phyloP scores from a whole-genome alignment of 306 rosid species.

The Pterocarpus santalinus region DNA sequence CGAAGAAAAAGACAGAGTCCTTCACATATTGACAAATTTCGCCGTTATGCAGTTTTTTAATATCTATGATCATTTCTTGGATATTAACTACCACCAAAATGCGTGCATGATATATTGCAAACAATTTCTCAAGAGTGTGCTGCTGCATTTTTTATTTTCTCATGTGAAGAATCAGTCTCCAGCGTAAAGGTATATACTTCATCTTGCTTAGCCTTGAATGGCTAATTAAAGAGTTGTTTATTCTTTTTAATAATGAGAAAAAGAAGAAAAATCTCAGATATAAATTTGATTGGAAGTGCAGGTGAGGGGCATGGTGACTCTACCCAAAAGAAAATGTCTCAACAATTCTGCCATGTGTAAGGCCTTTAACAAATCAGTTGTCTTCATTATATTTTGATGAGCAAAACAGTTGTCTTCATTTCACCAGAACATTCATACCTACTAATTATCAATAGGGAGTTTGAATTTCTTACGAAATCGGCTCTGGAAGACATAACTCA shows the following conservation, averaged over 20 bases:
- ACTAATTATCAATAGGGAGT: not conserved
- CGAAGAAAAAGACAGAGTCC: conserved; percentile 9
- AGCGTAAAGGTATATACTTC: conserved; percentile 54
- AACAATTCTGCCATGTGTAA: conserved; percentile 43
- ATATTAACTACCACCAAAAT: conserved; percentile 8
- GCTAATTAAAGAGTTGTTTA: conserved; percentile 24
- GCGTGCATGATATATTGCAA: conserved; percentile 5
- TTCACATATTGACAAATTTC: conserved; percentile 32
- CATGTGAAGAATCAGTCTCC: conserved; percentile 7
- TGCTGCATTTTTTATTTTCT: conserved; percentile 3
- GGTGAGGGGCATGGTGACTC: not conserved
- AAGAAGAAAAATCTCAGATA: not conserved
- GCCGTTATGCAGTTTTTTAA: conserved; percentile 23
- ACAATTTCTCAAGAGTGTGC: not conserved
- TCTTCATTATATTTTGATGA: not conserved
- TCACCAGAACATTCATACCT: not conserved
- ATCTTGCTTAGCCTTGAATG: conserved; percentile 35
- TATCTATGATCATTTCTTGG: conserved; percentile 9
- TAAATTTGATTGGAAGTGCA: conserved; percentile 4
- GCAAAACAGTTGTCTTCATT: not conserved
- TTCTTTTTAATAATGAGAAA: conserved; percentile 30
- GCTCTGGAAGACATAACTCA: not conserved
- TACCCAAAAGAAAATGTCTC: not conserved
- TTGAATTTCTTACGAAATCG: not conserved
- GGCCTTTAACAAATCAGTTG: not conserved